Percentiles rank a stretch among this genome's conserved stretches.
These are phyloP conservation scores for Allium cepa DNA, from an alignment of 106 monocot genomes.

Conservation along the genomic window DNA sequence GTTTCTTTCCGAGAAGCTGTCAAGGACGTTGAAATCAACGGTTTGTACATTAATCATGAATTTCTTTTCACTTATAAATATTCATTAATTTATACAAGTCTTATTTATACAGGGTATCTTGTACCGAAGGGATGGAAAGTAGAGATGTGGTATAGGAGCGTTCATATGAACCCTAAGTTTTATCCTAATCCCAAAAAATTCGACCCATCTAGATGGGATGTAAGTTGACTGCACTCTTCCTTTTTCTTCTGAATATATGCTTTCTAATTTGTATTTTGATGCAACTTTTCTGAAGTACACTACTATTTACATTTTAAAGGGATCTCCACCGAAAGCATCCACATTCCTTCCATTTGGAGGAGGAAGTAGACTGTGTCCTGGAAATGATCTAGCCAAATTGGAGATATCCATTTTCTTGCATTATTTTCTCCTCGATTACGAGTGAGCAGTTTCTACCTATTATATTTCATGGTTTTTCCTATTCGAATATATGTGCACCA, in stretches of 20 bases:
- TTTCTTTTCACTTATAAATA: neutral
- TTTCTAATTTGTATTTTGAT: neutral
- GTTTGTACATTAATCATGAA: conserved; percentile 22
- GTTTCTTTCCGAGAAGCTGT: conserved; percentile 76
- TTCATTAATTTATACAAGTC: neutral
- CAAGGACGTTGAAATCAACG: conserved; percentile 53
- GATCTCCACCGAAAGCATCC: conserved; percentile 50
- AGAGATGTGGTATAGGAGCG: conserved; percentile 73
- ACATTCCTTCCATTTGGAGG: conserved; percentile 78
- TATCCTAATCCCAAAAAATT: conserved; percentile 62
- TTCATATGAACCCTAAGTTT: conserved; percentile 87
- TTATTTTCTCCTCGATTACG: conserved; percentile 75
- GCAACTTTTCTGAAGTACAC: neutral
- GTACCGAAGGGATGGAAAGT: conserved; percentile 95
- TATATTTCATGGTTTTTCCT: too few relatives aligned
- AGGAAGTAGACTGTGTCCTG: conserved; percentile 82
- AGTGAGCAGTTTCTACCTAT: conserved; percentile 27
- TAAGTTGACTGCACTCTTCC: conserved; percentile 17
- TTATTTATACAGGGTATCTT: conserved; percentile 42
- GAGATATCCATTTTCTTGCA: conserved; percentile 91
- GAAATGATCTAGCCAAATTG: conserved; percentile 90
- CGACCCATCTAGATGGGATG: conserved; percentile 92
- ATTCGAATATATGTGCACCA: too few relatives aligned
- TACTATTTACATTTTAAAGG: conserved; percentile 25
- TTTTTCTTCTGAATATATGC: neutral